Base-by-base conservation (phyloP, 2,329 filamentous ascomycete genomes). In the Sporothrix variecibatus region DNA sequence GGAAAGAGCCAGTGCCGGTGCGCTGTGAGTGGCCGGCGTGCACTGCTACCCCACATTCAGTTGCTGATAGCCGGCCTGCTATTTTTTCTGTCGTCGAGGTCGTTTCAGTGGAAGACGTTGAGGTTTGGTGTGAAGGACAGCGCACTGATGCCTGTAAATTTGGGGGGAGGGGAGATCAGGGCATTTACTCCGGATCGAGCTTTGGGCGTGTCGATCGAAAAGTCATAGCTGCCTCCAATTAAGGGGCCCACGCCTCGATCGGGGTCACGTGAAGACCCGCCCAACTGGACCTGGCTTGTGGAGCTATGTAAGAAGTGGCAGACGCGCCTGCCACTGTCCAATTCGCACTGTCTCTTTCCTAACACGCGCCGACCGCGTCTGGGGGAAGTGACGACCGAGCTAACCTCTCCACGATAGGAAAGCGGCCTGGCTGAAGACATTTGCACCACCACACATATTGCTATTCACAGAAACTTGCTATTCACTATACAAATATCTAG, bases 281-380 rank as follows among this genome's bases (percentile, higher is more conserved):
- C 11, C 20, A 12, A 3, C 8, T 40, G 31, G 17, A 15, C 12
- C 34, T 15, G 34, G 6, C 20, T 43, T 40, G 34, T 65, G 60
- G 60, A 20, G 60, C 60, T 38, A 38, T 11, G 12, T 34, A 6
- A 51, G 11, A 23, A 34, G 15, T 38, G 31, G 12, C 20, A 12
- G 43, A 34, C 43, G 38, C 67, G 34, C 31, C 49, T 31, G 34
- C 40, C 64, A 74, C 70, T 70, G 69, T 69, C 8, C 34, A 43
- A n/a, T 58, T 65, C 71, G 73, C 71, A 73, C 73, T 71, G 73
- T 75, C 8, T 5, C 15, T 2, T 56, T 46, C 28, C 15, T 12
- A 46, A 70, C 73, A 71, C 73, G 73, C 73, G 68, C 69, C 70
- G 71, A 75, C 64, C 73, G 73, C 73, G 73, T 75, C 65, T 62